These are phyloP conservation scores for Copromyces sp. DNA, from an alignment of 495 filamentous ascomycete genomes.

Conservation along the genomic window DNA sequence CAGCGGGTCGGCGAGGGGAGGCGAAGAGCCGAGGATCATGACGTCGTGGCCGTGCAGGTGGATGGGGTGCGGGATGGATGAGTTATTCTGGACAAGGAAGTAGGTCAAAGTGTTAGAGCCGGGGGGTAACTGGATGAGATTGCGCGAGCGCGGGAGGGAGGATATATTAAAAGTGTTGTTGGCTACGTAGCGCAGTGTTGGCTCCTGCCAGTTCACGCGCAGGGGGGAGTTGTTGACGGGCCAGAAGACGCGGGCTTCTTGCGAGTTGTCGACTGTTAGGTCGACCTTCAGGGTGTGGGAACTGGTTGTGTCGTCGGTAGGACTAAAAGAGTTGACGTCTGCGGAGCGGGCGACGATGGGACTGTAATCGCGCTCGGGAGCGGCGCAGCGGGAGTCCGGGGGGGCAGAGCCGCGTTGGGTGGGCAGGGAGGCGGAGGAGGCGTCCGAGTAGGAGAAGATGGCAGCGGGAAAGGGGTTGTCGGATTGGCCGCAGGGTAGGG, in stretches of 20 bases:
- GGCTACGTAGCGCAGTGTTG: constrained; percentile 25
- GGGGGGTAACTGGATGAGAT: constrained; percentile 10
- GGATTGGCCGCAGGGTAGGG: constrained; percentile 16
- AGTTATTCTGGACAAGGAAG: constrained; percentile 36
- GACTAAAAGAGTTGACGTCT: constrained; percentile 8
- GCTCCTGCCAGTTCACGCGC: constrained; percentile 24
- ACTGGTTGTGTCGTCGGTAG: background rate
- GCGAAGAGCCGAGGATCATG: constrained; percentile 38
- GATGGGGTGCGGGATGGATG: constrained; percentile 35
- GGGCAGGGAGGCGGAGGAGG: constrained; percentile 9
- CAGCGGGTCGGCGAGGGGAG: constrained; percentile 7
- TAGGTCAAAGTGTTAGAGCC: constrained; percentile 25
- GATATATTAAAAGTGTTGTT: constrained; percentile 13
- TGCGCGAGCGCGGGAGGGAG: constrained; percentile 12
- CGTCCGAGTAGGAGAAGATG: constrained; percentile 20
- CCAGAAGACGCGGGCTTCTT: constrained; percentile 24
- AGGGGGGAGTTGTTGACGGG: constrained; percentile 25
- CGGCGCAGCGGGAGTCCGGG: constrained; percentile 13
- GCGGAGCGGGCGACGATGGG: constrained; percentile 15
- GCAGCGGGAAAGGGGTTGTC: constrained; percentile 16
- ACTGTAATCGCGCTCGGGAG: background rate
- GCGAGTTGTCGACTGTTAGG: constrained; percentile 10
- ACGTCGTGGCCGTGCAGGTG: constrained; percentile 47
- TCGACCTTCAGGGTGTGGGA: constrained; percentile 17
- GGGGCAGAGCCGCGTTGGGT: constrained; percentile 6